A percentile compares a stretch with the other conserved stretches of the same genome.
These are phyloP conservation scores for Lenwebbia sp. DNA, from an alignment of 345 rosid genomes.

Conservation along the genomic window DNA sequence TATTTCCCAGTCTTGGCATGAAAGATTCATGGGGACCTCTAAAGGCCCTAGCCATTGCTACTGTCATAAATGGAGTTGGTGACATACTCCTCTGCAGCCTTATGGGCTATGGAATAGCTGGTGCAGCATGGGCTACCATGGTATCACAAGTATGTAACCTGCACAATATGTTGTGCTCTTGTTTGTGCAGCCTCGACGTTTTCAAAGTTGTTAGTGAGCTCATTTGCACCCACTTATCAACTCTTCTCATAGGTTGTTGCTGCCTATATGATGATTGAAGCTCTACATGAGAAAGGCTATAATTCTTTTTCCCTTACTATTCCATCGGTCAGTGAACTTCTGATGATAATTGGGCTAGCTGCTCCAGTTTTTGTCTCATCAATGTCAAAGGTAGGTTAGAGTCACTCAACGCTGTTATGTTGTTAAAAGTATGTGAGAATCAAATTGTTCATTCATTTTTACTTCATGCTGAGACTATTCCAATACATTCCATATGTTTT, in stretches of 20 bases:
- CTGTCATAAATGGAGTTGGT: slow-evolving; percentile 26
- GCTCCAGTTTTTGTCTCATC: slow-evolving; percentile 28
- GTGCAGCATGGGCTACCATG: slow-evolving; percentile 46
- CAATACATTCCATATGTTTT: background rate
- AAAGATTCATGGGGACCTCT: slow-evolving; percentile 39
- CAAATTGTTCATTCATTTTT: background rate
- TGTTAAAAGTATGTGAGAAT: background rate
- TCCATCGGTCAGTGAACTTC: slow-evolving; percentile 16
- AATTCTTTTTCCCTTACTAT: slow-evolving; percentile 16
- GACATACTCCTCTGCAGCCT: slow-evolving; percentile 24
- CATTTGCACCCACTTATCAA: background rate
- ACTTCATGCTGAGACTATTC: background rate
- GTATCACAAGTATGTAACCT: slow-evolving; percentile 22
- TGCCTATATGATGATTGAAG: slow-evolving; percentile 32
- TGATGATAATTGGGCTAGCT: slow-evolving; percentile 18
- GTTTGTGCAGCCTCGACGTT: background rate
- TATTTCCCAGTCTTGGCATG: slow-evolving; percentile 32
- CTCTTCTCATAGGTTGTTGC: slow-evolving; percentile 20
- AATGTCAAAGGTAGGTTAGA: slow-evolving; percentile 23
- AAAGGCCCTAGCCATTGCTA: slow-evolving; percentile 33
- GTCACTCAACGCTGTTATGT: background rate
- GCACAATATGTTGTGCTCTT: background rate
- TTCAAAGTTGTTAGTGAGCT: background rate
- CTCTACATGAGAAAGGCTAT: slow-evolving; percentile 27
- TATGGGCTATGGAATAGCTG: slow-evolving; percentile 25